Percentiles rank a stretch among this genome's conserved stretches.
phyloP scores from a whole-genome alignment of 148 eudicot genomes.

The Persicaria maculosa region DNA sequence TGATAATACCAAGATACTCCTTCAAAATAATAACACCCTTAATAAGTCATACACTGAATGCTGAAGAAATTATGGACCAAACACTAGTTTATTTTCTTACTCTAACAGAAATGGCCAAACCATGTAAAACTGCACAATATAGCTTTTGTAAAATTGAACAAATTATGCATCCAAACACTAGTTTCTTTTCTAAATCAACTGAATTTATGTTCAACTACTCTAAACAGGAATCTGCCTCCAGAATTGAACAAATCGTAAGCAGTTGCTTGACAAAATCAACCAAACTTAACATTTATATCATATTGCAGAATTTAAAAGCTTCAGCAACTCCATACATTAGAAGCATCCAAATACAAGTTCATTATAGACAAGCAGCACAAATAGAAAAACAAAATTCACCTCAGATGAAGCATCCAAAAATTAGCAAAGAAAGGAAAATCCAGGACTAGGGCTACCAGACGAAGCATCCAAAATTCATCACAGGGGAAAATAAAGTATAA shows the following conservation, averaged over 20 bases:
- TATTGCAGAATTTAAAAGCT: not conserved
- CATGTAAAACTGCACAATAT: not conserved
- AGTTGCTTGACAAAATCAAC: not conserved
- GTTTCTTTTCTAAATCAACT: too few relatives aligned
- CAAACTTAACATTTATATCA: not conserved
- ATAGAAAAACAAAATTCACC: not conserved
- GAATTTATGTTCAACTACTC: not conserved
- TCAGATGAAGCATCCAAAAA: not conserved
- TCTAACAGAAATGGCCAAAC: not conserved
- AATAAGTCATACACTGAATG: not conserved
- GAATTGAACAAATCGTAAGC: not conserved
- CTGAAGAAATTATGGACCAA: not conserved
- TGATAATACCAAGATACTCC: not conserved
- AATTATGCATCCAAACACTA: too few relatives aligned
- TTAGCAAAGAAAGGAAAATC: not conserved
- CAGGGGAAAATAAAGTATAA: not conserved
- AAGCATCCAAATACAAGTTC: not conserved
- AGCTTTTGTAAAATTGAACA: not conserved
- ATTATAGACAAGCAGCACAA: not conserved
- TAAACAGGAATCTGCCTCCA: not conserved
- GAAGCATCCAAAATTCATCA: not conserved
- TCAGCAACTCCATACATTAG: too few relatives aligned
- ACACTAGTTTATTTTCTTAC: not conserved
- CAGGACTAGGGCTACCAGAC: conserved; percentile 1
- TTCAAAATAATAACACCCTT: not conserved